A percentile compares a stretch with the other conserved stretches of the same genome.
Conservation (phyloP, 108 stramenopile species). For the Mediolabrus comicus region DNA sequence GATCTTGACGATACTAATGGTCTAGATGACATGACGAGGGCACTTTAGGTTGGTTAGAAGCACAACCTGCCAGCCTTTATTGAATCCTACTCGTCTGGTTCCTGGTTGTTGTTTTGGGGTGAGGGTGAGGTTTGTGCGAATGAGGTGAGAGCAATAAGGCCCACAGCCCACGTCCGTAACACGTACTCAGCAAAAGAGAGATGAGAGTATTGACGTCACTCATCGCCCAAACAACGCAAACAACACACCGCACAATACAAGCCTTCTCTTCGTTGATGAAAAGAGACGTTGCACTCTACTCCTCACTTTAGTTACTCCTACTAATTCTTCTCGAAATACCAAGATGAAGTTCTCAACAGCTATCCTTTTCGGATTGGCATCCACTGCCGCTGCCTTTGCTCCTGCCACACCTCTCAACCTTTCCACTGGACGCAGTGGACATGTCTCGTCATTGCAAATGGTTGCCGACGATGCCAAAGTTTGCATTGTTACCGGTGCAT, state of each 20-base stretch:
- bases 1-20: not conserved
- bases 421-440: slow-evolving; percentile 8
- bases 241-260: too few species aligned
- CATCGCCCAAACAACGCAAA: too few species aligned
- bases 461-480: slow-evolving; percentile 87
- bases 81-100: too few species aligned
- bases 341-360: slow-evolving; percentile 35
- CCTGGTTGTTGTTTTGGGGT: too few species aligned
- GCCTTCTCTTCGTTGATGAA: not conserved
- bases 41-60: too few species aligned
- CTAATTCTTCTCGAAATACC: not conserved
- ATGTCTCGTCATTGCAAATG: slow-evolving; percentile 59
- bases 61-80: too few species aligned
- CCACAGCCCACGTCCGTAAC: too few species aligned
- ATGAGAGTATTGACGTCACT: too few species aligned
- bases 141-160: too few species aligned
- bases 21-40: not conserved
- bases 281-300: not conserved
- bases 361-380: slow-evolving; percentile 27
- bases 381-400: slow-evolving; percentile 31
- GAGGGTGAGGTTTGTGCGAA: too few species aligned
- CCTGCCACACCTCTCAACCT: slow-evolving; percentile 34
- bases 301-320: not conserved
- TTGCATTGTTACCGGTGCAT: slow-evolving; percentile 90
- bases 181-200: too few species aligned